Evolutionary conservation across 2,329 filamentous ascomycete genomes (phyloP).

Genomic region (Penicillium sp.): DNA sequence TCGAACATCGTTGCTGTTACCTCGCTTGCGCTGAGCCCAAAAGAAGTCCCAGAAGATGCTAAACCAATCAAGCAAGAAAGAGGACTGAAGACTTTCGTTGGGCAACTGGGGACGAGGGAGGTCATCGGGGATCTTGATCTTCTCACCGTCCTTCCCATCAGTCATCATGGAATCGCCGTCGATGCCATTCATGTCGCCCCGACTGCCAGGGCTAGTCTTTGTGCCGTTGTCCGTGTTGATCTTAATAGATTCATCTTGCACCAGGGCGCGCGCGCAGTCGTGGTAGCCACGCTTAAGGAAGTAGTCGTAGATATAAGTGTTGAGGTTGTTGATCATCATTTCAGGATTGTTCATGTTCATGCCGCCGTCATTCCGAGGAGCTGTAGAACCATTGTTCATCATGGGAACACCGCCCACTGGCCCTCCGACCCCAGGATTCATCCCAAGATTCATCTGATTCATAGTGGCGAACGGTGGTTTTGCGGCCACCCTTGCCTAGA

Average conservation of each 20-base stretch:
- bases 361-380: constrained; percentile 39
- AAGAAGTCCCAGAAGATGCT: constrained; percentile 96
- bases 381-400: constrained; percentile 47
- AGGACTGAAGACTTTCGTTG: constrained; percentile 58
- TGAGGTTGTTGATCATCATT: constrained; percentile 43
- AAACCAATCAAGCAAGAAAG: constrained; percentile 97
- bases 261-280: constrained; percentile 71
- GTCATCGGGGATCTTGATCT: constrained; percentile 69
- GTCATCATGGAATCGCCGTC: constrained; percentile 73
- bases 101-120: constrained; percentile 60
- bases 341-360: constrained; percentile 38
- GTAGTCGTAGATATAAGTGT: constrained; percentile 65
- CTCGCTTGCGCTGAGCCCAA: constrained; percentile 69
- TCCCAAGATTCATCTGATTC: constrained; percentile 54
- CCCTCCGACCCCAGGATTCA: constrained; percentile 50
- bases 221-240: constrained; percentile 52
- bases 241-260: constrained; percentile 55
- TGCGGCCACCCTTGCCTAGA: constrained; percentile 31
- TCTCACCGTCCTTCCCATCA: constrained; percentile 72
- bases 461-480: constrained; percentile 37
- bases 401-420: constrained; percentile 53
- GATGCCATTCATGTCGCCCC: constrained; percentile 65
- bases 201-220: constrained; percentile 64
- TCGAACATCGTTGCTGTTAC: constrained; percentile 56
- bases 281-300: constrained; percentile 80